Evolutionary conservation across 345 rosid genomes (phyloP).

Genomic region (Euphorbia tirucalli): DNA sequence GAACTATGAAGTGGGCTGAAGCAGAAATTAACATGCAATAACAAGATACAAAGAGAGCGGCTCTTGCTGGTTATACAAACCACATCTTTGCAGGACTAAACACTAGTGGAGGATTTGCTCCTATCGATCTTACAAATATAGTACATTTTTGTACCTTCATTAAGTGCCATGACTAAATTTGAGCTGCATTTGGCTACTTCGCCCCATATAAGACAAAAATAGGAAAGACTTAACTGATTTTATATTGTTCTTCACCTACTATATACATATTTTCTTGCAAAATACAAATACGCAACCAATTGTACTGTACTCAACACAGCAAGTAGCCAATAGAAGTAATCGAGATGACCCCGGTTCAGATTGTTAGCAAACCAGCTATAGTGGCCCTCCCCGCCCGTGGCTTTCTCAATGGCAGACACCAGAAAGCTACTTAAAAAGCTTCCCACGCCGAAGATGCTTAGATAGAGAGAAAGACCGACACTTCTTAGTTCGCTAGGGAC

Average conservation of each 20-base stretch:
- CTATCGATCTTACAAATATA: too few relatives aligned
- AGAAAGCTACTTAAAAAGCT: slow-evolving; percentile 24
- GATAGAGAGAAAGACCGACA: slow-evolving; percentile 20
- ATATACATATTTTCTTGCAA: slow-evolving; percentile 13
- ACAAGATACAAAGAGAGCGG: too few relatives aligned
- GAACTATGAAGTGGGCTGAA: too few relatives aligned
- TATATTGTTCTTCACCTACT: neutral
- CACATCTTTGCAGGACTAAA: too few relatives aligned
- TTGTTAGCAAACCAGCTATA: slow-evolving; percentile 21
- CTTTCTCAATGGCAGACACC: slow-evolving; percentile 18
- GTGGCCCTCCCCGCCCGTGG: slow-evolving; percentile 16
- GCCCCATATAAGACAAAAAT: neutral
- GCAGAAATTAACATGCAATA: too few relatives aligned
- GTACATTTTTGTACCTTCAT: too few relatives aligned
- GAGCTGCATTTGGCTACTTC: too few relatives aligned
- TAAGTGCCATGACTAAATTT: too few relatives aligned
- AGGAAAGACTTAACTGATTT: neutral
- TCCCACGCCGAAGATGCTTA: slow-evolving; percentile 20
- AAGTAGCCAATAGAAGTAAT: slow-evolving; percentile 23
- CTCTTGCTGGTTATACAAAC: too few relatives aligned
- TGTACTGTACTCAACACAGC: slow-evolving; percentile 1
- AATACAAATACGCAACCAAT: neutral
- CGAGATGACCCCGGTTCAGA: slow-evolving; percentile 22
- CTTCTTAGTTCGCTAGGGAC: slow-evolving; percentile 21
- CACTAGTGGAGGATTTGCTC: too few relatives aligned